phyloP scores from a whole-genome alignment of 2,329 filamentous ascomycete species.

The Madurella mycetomatis region DNA sequence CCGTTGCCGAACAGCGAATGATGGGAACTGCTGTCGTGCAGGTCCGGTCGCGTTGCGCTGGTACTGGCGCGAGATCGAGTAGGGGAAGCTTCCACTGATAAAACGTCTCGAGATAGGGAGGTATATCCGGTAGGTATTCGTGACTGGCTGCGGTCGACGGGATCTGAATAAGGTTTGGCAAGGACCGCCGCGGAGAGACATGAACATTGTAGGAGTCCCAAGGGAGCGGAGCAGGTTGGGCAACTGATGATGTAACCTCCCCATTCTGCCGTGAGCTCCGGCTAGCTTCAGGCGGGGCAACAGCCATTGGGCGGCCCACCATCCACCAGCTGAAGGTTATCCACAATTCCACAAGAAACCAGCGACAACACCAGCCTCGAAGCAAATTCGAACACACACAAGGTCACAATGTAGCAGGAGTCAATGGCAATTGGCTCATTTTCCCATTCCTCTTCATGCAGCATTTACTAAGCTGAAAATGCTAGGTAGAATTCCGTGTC shows the following conservation, averaged over 20 bases:
- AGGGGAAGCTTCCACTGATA: not conserved
- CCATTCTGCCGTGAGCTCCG: not conserved
- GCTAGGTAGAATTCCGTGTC: slow-evolving; percentile 25
- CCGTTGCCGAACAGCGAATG: too few species aligned
- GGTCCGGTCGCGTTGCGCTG: too few species aligned
- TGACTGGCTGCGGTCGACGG: not conserved
- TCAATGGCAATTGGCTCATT: slow-evolving; percentile 28
- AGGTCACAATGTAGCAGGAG: slow-evolving; percentile 3
- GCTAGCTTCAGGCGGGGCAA: slow-evolving; percentile 12
- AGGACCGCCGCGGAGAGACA: not conserved
- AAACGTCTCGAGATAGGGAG: not conserved
- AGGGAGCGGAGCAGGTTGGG: not conserved
- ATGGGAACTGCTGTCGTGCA: too few species aligned
- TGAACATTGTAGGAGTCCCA: slow-evolving; percentile 6
- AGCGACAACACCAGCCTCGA: not conserved
- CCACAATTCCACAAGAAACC: not conserved
- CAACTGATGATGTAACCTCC: slow-evolving; percentile 21
- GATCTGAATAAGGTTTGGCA: not conserved
- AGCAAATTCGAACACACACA: not conserved
- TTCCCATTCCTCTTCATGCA: slow-evolving; percentile 28
- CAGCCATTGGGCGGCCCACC: not conserved
- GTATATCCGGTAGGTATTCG: too few species aligned
- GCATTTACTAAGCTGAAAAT: slow-evolving; percentile 28
- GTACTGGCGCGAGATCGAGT: too few species aligned
- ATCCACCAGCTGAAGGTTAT: not conserved